phyloP scores from a whole-genome alignment of 805 yeast species.

The Teunomyces pallodes region DNA sequence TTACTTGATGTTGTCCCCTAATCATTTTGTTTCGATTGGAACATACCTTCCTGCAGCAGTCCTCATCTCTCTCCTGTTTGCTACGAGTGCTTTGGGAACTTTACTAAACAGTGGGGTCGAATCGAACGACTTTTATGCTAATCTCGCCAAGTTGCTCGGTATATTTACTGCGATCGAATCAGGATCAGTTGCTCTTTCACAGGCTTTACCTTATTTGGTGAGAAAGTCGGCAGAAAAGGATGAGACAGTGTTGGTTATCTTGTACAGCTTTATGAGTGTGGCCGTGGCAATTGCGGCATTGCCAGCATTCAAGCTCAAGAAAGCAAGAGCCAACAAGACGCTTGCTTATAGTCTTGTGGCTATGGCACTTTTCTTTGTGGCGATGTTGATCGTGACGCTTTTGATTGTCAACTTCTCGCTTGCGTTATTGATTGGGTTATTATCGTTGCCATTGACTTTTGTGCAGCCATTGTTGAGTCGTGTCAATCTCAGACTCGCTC shows the following conservation, averaged over 20 bases:
- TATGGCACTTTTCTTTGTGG: constrained; percentile 52
- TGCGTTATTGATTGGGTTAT: constrained; percentile 66
- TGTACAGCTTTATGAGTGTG: constrained; percentile 15
- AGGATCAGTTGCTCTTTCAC: constrained; percentile 19
- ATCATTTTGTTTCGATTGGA: constrained; percentile 85
- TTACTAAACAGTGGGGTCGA: constrained; percentile 45
- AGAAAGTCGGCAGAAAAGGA: constrained; percentile 10
- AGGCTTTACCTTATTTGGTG: constrained; percentile 25
- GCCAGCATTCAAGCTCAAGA: constrained; percentile 10
- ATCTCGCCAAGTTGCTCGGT: constrained; percentile 23
- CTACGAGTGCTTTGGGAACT: constrained; percentile 62
- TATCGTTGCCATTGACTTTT: constrained; percentile 74
- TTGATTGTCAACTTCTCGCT: constrained; percentile 83
- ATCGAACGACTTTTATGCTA: constrained; percentile 16
- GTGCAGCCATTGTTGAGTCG: constrained; percentile 36
- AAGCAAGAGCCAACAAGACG: constrained; percentile 15
- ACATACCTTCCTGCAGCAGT: constrained; percentile 88
- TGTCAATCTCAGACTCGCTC: background rate
- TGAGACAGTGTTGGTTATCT: constrained; percentile 15
- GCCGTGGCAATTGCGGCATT: constrained; percentile 13
- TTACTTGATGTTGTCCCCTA: constrained; percentile 76
- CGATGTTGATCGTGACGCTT: constrained; percentile 68
- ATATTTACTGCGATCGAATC: constrained; percentile 29
- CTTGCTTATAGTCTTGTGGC: constrained; percentile 35
- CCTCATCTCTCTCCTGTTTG: constrained; percentile 64